A percentile compares a stretch with the other conserved stretches of the same genome.
These are phyloP conservation scores for Canariomyces notabilis DNA, from an alignment of 2,329 filamentous ascomycete species.

Conservation along the genomic window DNA sequence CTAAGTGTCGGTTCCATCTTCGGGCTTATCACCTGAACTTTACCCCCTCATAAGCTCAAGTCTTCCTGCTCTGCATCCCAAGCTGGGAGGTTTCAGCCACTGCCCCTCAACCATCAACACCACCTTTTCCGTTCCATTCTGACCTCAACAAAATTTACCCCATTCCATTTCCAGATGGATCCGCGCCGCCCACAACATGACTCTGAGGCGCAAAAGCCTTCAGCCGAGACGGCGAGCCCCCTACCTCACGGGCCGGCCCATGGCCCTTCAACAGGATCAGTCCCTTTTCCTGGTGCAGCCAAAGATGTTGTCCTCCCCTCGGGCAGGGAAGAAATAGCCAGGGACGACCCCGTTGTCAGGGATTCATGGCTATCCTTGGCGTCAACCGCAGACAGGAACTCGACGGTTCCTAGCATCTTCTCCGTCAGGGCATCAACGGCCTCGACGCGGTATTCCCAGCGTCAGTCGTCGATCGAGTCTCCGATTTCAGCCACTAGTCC, in stretches of 20 bases:
- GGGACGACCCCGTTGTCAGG: background rate
- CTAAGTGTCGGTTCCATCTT: too few species aligned
- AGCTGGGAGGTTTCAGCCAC: background rate
- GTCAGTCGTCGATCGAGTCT: conserved; percentile 19
- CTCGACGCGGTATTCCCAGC: conserved; percentile 17
- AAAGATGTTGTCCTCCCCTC: conserved; percentile 2
- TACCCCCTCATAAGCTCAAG: too few species aligned
- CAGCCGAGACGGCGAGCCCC: too few species aligned
- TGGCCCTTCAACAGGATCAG: background rate
- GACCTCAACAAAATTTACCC: background rate
- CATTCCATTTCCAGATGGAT: background rate
- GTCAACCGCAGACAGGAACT: conserved; percentile 15
- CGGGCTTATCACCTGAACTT: too few species aligned
- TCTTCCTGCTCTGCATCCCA: background rate
- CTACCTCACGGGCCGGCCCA: background rate
- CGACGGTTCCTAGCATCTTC: conserved; percentile 18
- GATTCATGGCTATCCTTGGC: conserved; percentile 18
- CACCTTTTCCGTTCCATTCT: background rate
- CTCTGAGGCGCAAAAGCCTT: too few species aligned
- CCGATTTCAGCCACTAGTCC: conserved; percentile 16
- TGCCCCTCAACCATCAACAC: background rate
- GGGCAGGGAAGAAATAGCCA: background rate
- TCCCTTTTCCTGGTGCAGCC: background rate
- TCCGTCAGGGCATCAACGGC: conserved; percentile 15
- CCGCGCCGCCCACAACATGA: background rate